Base-by-base conservation (phyloP, 2,329 filamentous ascomycete species). In the Alternaria hordeiaustralica region DNA sequence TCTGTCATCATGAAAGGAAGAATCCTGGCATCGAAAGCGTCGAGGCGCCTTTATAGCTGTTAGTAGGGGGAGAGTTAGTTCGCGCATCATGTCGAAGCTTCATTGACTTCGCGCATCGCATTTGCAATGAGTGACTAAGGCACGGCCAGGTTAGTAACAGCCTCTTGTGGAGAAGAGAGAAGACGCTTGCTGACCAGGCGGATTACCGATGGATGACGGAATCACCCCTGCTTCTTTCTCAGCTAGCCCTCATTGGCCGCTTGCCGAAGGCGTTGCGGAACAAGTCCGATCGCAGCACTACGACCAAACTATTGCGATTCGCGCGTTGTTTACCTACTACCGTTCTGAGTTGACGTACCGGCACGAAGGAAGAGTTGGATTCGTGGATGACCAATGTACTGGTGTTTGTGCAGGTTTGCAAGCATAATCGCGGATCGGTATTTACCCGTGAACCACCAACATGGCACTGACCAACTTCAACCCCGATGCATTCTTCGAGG, bases 401-500 rank as follows among this genome's bases (percentile, higher is more conserved):
- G 6, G 41, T 53, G 8, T 41, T 33, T 21, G 33, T 28, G 55
- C 18, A 33, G 21, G 36, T 18, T 46, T 28, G 44, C 50, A 47
- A 36, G 23, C n/a, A 33, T 23, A 41, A 58, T 21, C 26, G 7
- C 28, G 26, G n/a, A 8, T 23, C 12, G 26, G 11, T 26, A 36
- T 45, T 21, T 21, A 45, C 36, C 36, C n/a, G 36, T 41, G 4
- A 18, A 41, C 8, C 36, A 41, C 41, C 13, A 61, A 13, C 41
- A 78, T 77, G 74, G 69, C 74, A 2, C 43, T 75, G 43, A 67
- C 61, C 43, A 68, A 65, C 33, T 87, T 87, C 74, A 72, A 83
- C 26, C 83, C 85, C 0, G 80, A 84, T 47, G 66, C 65, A 3
- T 83, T 86, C 65, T 79, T 86, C 49, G 70, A 78, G 2, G 67